Evolutionary conservation across 1,284 basidiomycete species (phyloP), one percentile per base, ranked within the genome.

Genomic region (Schizopora paradoxa): DNA sequence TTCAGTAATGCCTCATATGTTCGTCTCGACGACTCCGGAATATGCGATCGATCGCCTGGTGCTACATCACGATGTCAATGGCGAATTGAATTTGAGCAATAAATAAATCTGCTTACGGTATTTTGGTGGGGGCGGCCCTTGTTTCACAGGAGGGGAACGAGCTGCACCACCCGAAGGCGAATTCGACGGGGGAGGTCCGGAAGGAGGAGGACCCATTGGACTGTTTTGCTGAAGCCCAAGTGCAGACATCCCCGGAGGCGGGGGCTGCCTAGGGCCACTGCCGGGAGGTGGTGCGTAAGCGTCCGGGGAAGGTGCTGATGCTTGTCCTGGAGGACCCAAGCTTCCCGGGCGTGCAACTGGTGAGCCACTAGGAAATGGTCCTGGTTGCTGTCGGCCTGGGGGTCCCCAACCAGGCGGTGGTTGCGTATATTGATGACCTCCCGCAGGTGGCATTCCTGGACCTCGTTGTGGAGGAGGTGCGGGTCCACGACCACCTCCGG

Each of bases 21-120:
- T 1, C 85, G 80, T 54, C 71, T 67, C 32, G 79, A 74, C 29
- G 73, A 66, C 6, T 84, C 80, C 3, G 93, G 85, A 48, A 98
- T 95, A 65, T 97, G 95, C 23, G 78, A 82, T 27, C 93, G 77
- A 63, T 98, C 94, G 47, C 94, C 94, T 33, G 83, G 74, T 25
- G 93, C 91, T 94, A 58, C 6, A 48, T 48, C 45, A 27, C 32
- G 26, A 7, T 47, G 51, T 49, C 25, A 50, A 41, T 39, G 34
- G 45, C 27, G 33, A 7, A 11, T 38, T n/a, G 18, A 41, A 18
- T 23, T 45, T 19, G 21, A 16, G 34, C 19, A 27, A 37, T 25
- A 28, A 16, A 34, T 40, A 6, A 43, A 41, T 29, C 8, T 3
- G 84, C 86, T 66, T 58, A 91, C 91, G 91, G 67, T 94, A 93